Base-by-base conservation (phyloP, 2,329 filamentous ascomycete genomes). In the Aspergillus vadensis region DNA sequence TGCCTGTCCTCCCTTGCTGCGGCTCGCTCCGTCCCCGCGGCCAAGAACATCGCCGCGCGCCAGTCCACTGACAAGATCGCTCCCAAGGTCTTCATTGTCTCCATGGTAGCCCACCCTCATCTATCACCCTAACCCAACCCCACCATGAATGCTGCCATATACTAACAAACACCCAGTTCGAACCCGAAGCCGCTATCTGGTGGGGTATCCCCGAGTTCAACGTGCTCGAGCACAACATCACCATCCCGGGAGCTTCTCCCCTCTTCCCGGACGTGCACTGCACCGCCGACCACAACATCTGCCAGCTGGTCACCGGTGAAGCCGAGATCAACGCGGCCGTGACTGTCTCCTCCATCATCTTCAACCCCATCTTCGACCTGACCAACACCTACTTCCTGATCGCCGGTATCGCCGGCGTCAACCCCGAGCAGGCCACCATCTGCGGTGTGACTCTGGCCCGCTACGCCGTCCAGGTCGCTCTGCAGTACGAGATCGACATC, bases 401-500 rank as follows among this genome's bases (percentile, higher is more conserved):
- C 30, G 86, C 83, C 1, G 90, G 90, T 2, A 92, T 93, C 63
- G 89, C 86, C 1, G 90, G 90, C n/a, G 81, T 91, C 47, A 91
- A 86, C 72, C 90, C 90, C 0, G 84, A 87, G 62, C 76, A 85
- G 25, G 86, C 83, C 21, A 91, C 89, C 0, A 80, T 90, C 4
- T 86, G 84, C 48, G 83, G 84, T 43, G 88, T 91, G 0, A 87
- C 88, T 1, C 85, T 93, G 57, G 84, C 87, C 39, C 83, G 85
- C 21, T 93, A 87, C 69, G 85, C 88, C 0, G 83, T 92, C 5
- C 90, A 92, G 70, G 88, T 91, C 2, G 89, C 87, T 0, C 79
- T 92, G 56, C 89, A 92, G 73, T 90, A 91, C 65, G 90, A 92
- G 74, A 85, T 92, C 62, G 89, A 92, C 67, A 78, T 84, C 1